Base-by-base conservation (phyloP, 352 stramenopile genomes). In the Globisporangium okanoganense region DNA sequence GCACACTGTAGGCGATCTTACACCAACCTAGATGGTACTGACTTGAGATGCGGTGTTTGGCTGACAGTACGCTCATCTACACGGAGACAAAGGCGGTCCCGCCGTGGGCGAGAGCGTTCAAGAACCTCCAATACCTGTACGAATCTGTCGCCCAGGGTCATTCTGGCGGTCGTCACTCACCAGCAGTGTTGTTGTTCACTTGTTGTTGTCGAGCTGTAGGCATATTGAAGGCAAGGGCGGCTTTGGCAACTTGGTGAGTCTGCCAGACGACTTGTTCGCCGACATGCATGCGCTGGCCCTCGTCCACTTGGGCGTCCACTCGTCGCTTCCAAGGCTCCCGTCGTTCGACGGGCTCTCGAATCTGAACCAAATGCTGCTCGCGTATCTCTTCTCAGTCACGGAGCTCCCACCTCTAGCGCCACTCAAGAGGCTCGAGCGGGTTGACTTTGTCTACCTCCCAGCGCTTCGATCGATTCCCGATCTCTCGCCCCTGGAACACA, bases 171-270 rank as follows among this genome's bases (percentile, higher is more conserved):
- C n/a, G n/a, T 33, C 29, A 33, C 29, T 33, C 29, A 33, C 29
- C 29, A 33, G 3, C 3, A 33, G 6, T 33, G 29, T 33, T 33
- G 6, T 33, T 6, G 29, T 33, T 33, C n/a, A n/a, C n/a, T n/a
- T n/a, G n/a, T n/a, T n/a, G n/a, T 33, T 33, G 3, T 3, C 29
- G 29, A 33, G 6, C 5, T 1, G 35, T 18, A 84, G 72, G 16
- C 70, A 82, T 52, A 70, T 84, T 10, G 75, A 79, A 69, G 75
- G 75, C 9, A 75, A 69, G 29, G 22, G 60, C 1, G 61, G 64
- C 0, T 54, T 35, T 22, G n/a, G n/a, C 14, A 79, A 73, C 20
- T 40, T 84, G 18, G 13, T 41, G 0, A 56, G 52, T 3, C 36
- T 85, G 5, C 64, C 61, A 0, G n/a, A 36, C 0, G 61, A 72